phyloP scores from a whole-genome alignment of 2,329 filamentous ascomycete genomes.

The Trichoderma oligosporum region DNA sequence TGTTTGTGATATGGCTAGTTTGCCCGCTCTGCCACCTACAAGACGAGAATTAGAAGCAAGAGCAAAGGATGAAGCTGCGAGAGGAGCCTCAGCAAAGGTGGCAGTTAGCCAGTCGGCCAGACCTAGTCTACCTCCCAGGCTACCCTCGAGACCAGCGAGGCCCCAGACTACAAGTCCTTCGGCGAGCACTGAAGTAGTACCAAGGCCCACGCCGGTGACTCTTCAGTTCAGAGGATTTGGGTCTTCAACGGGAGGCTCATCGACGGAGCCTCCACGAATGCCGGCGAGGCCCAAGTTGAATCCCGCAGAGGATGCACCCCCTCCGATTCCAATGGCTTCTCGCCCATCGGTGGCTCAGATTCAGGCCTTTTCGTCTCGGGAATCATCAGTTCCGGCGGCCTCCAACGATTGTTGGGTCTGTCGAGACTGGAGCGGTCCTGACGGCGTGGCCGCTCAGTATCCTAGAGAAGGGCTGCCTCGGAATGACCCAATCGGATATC shows the following conservation, averaged over 20 bases:
- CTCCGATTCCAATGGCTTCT: conserved; percentile 50
- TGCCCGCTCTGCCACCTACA: conserved; percentile 56
- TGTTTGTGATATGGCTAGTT: conserved; percentile 50
- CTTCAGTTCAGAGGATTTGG: conserved; percentile 26
- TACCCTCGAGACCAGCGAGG: conserved; percentile 48
- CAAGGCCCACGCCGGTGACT: conserved; percentile 11
- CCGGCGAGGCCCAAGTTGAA: conserved; percentile 14
- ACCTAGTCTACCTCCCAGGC: conserved; percentile 47
- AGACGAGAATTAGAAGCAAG: conserved; percentile 50
- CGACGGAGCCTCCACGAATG: conserved; percentile 11
- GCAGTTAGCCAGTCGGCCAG: conserved; percentile 23
- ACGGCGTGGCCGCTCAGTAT: conserved; percentile 72
- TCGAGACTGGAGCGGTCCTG: conserved; percentile 81
- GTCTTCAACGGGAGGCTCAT: no score
- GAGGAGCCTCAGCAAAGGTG: conserved; percentile 7
- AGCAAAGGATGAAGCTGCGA: conserved; percentile 12
- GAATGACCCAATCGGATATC: conserved; percentile 62
- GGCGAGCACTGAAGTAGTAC: conserved; percentile 11
- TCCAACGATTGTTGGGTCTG: conserved; percentile 67
- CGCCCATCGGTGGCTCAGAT: conserved; percentile 52
- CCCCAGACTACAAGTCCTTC: conserved; percentile 26
- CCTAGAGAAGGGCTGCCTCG: conserved; percentile 67
- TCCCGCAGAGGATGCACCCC: conserved; percentile 39
- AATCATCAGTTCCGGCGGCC: conserved; percentile 27
- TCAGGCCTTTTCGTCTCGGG: conserved; percentile 39